A percentile compares a stretch with the other conserved stretches of the same genome.
These are phyloP conservation scores for Pyracantha coccinea DNA, from an alignment of 331 rosid genomes.

Conservation along the genomic window DNA sequence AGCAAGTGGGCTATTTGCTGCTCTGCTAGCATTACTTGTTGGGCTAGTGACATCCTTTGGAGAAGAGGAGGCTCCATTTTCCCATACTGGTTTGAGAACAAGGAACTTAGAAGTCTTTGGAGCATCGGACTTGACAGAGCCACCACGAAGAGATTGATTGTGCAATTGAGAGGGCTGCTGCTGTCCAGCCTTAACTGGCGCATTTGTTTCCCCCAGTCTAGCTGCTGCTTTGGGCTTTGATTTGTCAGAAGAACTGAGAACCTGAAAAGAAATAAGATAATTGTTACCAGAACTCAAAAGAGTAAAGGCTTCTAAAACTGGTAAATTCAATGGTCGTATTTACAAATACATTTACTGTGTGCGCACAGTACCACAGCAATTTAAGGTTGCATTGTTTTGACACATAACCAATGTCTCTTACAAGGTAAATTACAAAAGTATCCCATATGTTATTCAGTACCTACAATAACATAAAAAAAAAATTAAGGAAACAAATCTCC, in stretches of 20 bases:
- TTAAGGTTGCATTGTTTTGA: not conserved
- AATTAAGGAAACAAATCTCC: not conserved
- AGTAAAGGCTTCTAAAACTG: too few relatives aligned
- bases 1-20: conserved; percentile 52
- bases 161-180: conserved; percentile 50
- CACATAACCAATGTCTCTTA: not conserved
- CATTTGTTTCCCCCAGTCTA: conserved; percentile 55
- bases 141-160: conserved; percentile 59
- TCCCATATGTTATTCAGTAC: not conserved
- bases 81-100: conserved; percentile 82
- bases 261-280: conserved; percentile 26
- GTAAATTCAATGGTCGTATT: not conserved
- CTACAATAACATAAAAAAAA: not conserved
- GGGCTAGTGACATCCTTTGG: conserved; percentile 67
- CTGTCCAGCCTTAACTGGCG: conserved; percentile 45
- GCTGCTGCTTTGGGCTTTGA: conserved; percentile 60
- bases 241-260: conserved; percentile 72
- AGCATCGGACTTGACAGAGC: conserved; percentile 56
- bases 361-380: not conserved
- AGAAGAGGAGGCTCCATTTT: conserved; percentile 58
- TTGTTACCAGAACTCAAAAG: not conserved
- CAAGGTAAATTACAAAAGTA: not conserved
- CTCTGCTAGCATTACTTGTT: conserved; percentile 40
- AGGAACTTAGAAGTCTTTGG: conserved; percentile 81
- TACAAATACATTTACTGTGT: not conserved